Conservation (phyloP, 345 rosid species). For the Trapa bicornis region DNA sequence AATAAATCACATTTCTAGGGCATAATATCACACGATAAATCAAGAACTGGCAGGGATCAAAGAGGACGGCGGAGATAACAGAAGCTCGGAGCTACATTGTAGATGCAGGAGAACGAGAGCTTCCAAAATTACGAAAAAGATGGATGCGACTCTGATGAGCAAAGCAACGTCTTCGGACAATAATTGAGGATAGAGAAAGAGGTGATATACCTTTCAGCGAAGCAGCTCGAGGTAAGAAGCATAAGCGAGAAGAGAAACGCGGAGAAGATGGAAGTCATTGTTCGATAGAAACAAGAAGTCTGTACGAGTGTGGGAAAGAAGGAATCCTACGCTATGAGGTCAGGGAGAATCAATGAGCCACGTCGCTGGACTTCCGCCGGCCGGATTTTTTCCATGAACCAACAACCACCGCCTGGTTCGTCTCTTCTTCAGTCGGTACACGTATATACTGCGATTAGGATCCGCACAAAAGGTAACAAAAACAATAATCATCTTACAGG, state of each 20-base stretch:
- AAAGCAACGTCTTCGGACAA: not conserved
- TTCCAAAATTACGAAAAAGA: not conserved
- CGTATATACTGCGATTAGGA: too few relatives aligned
- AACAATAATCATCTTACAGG: too few relatives aligned
- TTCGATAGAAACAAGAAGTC: not conserved
- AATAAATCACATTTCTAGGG: not conserved
- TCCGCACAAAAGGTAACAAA: too few relatives aligned
- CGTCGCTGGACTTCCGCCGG: not conserved
- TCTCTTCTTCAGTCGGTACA: not conserved
- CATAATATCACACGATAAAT: not conserved
- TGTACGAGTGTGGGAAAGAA: not conserved
- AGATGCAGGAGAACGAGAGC: not conserved
- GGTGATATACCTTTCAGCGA: constrained; percentile 3
- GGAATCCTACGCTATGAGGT: not conserved
- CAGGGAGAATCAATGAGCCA: not conserved
- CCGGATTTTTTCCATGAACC: not conserved
- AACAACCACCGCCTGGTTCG: not conserved
- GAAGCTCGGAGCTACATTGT: not conserved
- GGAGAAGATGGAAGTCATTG: not conserved
- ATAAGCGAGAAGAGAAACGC: not conserved
- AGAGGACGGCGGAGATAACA: not conserved
- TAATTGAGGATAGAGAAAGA: not conserved
- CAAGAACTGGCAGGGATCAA: not conserved
- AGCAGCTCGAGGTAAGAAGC: constrained; percentile 2
- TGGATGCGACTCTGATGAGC: not conserved